These are phyloP conservation scores for Ceratobasidium sp. DNA, from an alignment of 1,284 basidiomycete genomes.

Conservation along the genomic window DNA sequence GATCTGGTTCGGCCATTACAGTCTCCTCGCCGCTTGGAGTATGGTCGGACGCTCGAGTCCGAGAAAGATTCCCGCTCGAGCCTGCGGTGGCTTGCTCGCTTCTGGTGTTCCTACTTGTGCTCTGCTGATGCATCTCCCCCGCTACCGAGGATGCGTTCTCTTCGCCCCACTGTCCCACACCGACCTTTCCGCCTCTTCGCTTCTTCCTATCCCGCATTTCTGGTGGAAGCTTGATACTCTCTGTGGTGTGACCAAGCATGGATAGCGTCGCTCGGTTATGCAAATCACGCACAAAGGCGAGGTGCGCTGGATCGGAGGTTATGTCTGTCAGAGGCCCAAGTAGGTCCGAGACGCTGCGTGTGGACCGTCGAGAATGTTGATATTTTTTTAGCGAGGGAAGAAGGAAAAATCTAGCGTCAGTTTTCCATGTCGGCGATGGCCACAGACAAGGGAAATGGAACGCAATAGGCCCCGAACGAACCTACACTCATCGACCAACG, in stretches of 20 bases:
- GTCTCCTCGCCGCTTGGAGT: constrained; percentile 18
- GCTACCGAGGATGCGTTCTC: not conserved
- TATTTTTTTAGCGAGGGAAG: not conserved
- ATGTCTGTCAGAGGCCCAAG: constrained; percentile 31
- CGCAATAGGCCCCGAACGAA: constrained; percentile 20
- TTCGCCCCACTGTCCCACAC: constrained; percentile 17
- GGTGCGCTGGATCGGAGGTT: constrained; percentile 40
- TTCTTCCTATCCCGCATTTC: constrained; percentile 41
- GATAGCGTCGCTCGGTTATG: constrained; percentile 30
- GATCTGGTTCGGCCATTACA: not conserved
- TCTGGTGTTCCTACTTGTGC: not conserved
- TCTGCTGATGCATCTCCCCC: not conserved
- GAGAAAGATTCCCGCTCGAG: not conserved
- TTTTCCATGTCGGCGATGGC: not conserved
- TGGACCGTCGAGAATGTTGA: not conserved
- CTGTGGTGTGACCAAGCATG: constrained; percentile 31
- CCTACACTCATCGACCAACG: constrained; percentile 34
- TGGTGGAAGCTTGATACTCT: constrained; percentile 40
- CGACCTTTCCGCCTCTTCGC: constrained; percentile 16
- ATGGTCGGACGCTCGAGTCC: constrained; percentile 7
- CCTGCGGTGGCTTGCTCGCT: not conserved
- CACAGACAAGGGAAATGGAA: not conserved
- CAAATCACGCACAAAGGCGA: constrained; percentile 16
- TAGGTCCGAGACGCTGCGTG: constrained; percentile 25
- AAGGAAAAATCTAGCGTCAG: constrained; percentile 2